A percentile compares a stretch with the other conserved stretches of the same genome.
phyloP scores from a whole-genome alignment of 169 alveolate genomes.

The Babesia bovis region DNA sequence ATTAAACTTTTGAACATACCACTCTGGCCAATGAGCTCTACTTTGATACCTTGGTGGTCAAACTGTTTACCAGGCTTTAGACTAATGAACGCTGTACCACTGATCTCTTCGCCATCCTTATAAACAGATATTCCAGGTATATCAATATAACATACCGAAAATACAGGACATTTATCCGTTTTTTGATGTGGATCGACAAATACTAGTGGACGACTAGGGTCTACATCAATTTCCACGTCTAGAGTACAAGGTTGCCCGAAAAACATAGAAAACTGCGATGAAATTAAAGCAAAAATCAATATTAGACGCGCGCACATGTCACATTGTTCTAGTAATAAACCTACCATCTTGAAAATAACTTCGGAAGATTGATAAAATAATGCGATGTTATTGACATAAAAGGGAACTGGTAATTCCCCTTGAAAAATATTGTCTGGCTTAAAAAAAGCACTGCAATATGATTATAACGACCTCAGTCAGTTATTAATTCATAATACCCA shows the following conservation, averaged over 20 bases:
- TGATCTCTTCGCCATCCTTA: slow-evolving; percentile 88
- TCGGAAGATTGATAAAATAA: neutral
- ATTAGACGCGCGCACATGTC: neutral
- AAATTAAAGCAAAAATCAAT: neutral
- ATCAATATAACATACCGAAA: slow-evolving; percentile 59
- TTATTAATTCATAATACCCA: neutral
- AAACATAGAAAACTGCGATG: slow-evolving; percentile 71
- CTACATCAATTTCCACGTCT: slow-evolving; percentile 73
- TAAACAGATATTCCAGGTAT: neutral
- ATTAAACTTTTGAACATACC: slow-evolving; percentile 69
- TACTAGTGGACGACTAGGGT: slow-evolving; percentile 68
- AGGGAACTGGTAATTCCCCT: neutral
- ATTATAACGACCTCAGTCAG: neutral
- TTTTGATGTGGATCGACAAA: slow-evolving; percentile 74
- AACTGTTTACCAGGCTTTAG: slow-evolving; percentile 90
- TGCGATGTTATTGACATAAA: slow-evolving; percentile 8
- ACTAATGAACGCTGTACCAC: slow-evolving; percentile 88
- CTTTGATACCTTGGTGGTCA: slow-evolving; percentile 97
- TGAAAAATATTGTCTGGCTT: neutral
- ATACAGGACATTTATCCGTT: slow-evolving; percentile 81
- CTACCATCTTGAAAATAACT: slow-evolving; percentile 8
- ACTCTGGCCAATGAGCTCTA: slow-evolving; percentile 95
- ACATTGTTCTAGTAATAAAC: neutral
- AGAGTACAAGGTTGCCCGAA: slow-evolving; percentile 77
- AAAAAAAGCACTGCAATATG: neutral